These are phyloP conservation scores for Fusarium sp. DNA, from an alignment of 2,329 filamentous ascomycete genomes.

Conservation along the genomic window DNA sequence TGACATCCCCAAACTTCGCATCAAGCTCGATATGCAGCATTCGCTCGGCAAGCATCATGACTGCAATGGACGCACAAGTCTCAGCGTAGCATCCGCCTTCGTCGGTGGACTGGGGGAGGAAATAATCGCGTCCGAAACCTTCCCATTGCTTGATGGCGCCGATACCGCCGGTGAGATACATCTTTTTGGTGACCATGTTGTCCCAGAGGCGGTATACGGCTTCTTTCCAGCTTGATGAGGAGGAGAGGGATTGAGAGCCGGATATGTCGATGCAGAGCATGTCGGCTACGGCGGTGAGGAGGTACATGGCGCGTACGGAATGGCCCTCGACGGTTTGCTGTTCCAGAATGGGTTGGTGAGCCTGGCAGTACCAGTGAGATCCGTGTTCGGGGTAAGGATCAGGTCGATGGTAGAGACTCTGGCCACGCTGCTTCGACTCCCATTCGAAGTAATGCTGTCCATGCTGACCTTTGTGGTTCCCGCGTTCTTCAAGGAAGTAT, in stretches of 20 bases:
- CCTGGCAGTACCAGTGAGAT: slow-evolving; percentile 64
- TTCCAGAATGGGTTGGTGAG: slow-evolving; percentile 64
- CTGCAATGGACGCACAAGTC: slow-evolving; percentile 49
- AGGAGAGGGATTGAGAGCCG: slow-evolving; percentile 1
- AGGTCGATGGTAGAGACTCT: slow-evolving; percentile 58
- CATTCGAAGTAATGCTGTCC: slow-evolving; percentile 64
- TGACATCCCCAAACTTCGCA: slow-evolving; percentile 64
- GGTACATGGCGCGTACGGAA: slow-evolving; percentile 69
- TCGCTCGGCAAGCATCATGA: slow-evolving; percentile 69
- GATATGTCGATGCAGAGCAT: slow-evolving; percentile 47
- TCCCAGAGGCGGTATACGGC: slow-evolving; percentile 61
- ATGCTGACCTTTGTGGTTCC: slow-evolving; percentile 60
- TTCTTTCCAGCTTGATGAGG: slow-evolving; percentile 48
- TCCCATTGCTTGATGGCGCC: slow-evolving; percentile 55
- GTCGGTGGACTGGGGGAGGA: slow-evolving; percentile 26
- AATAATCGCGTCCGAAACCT: slow-evolving; percentile 34
- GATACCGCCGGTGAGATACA: slow-evolving; percentile 72
- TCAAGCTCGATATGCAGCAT: slow-evolving; percentile 65
- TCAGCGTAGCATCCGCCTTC: slow-evolving; percentile 31
- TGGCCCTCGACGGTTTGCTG: slow-evolving; percentile 59
- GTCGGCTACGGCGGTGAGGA: slow-evolving; percentile 67
- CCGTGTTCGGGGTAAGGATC: slow-evolving; percentile 56
- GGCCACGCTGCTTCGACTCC: slow-evolving; percentile 62
- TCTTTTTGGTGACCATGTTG: slow-evolving; percentile 66
- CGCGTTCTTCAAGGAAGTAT: slow-evolving; percentile 70